Conservation (phyloP, 306 rosid genomes). For the Carpinus fangiana region DNA sequence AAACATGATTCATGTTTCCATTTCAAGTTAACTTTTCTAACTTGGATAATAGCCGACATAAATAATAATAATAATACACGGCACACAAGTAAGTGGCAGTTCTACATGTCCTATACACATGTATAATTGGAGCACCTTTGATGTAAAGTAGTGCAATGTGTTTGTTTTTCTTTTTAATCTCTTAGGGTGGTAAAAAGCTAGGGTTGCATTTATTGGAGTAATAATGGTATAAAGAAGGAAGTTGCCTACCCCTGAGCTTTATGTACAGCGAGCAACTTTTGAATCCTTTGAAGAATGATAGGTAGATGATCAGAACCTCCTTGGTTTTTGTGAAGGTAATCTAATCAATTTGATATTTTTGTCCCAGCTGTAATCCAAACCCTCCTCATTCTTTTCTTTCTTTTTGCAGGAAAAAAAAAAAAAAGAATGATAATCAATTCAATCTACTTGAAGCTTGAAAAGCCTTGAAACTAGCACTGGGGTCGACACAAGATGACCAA, state of each 20-base stretch:
- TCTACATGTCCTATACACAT: slow-evolving; percentile 23
- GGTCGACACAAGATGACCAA: slow-evolving; percentile 30
- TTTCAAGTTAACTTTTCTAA: neutral
- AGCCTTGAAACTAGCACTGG: slow-evolving; percentile 63
- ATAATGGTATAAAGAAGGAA: slow-evolving; percentile 53
- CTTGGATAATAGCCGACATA: neutral
- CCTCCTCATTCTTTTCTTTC: slow-evolving; percentile 25
- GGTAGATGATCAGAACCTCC: slow-evolving; percentile 48
- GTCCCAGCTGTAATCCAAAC: slow-evolving; percentile 49
- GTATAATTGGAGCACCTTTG: slow-evolving; percentile 12
- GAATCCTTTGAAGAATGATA: slow-evolving; percentile 64
- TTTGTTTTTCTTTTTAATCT: neutral
- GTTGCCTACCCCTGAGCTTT: slow-evolving; percentile 51
- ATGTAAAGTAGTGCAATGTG: neutral
- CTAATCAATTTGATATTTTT: slow-evolving; percentile 33
- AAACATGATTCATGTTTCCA: neutral
- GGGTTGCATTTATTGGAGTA: slow-evolving; percentile 42
- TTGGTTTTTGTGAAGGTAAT: slow-evolving; percentile 50
- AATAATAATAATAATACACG: neutral
- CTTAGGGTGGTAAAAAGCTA: slow-evolving; percentile 30
- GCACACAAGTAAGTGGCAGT: slow-evolving; percentile 23
- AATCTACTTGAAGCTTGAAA: slow-evolving; percentile 26
- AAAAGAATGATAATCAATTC: no score
- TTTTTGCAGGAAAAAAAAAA: slow-evolving; percentile 6
- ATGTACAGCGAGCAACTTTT: slow-evolving; percentile 49